Percentiles rank a stretch among this genome's conserved stretches.
Conservation (phyloP, 306 rosid genomes). For the Quercus engelmannii region DNA sequence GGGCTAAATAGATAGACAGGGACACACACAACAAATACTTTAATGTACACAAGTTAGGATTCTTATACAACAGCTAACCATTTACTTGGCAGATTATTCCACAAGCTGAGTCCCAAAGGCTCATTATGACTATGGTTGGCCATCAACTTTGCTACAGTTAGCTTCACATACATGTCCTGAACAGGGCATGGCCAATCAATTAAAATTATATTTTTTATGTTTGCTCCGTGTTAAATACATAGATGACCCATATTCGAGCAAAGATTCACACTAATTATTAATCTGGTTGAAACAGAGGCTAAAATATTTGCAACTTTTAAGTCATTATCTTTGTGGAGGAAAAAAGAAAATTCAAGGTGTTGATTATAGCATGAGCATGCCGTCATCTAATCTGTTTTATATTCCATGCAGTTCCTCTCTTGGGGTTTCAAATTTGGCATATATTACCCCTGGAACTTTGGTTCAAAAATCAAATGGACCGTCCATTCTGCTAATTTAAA, state of each 20-base stretch:
- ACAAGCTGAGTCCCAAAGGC: constrained; percentile 10
- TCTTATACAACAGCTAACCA: background rate
- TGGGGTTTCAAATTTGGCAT: background rate
- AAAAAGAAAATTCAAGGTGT: background rate
- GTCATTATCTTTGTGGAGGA: background rate
- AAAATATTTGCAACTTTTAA: background rate
- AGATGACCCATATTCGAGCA: constrained; percentile 5
- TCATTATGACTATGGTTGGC: constrained; percentile 2
- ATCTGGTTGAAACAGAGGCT: background rate
- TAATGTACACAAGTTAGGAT: background rate
- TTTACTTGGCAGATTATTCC: constrained; percentile 4
- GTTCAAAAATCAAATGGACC: background rate
- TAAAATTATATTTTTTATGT: background rate
- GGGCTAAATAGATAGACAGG: background rate
- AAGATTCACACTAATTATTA: background rate
- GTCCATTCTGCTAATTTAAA: too few species aligned
- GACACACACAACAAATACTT: background rate
- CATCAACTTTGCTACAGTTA: background rate
- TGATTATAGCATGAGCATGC: background rate
- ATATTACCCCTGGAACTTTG: background rate
- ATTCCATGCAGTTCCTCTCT: background rate
- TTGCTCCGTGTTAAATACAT: background rate
- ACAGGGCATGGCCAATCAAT: background rate
- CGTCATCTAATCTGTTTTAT: background rate
- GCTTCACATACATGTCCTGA: background rate